Base-by-base conservation (phyloP, 441 rosid species). In the Bruguiera hainesii region DNA sequence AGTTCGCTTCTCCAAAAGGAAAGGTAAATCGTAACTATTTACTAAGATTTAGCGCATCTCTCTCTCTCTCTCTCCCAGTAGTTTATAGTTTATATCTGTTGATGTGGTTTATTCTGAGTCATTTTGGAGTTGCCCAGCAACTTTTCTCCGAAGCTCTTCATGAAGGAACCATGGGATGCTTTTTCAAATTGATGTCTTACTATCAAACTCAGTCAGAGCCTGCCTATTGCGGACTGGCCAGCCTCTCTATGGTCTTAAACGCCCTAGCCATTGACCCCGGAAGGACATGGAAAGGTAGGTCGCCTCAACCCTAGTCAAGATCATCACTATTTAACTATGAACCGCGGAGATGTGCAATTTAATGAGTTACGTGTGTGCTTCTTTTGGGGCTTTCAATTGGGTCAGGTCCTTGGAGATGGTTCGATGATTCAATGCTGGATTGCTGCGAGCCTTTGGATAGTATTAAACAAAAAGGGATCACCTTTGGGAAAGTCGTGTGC, bases 191-290 rank as follows among this genome's bases (percentile, higher is more conserved):
- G 68, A 76, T 82, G 28, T 82, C 84, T 0, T 80, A 71, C 68
- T 80, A 71, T 67, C 86, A 84, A 56, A 84, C 84, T 5, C 88
- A 84, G 29, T 84, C 88, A 11, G 85, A 84, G 74, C 88, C 88
- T 15, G 88, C 85, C 0, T 80, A 68, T 66, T 84, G 83, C 55
- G 88, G 85, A 31, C 77, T 78, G 31, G 85, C 83, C 50, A 78
- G 71, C 46, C 77, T 84, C 18, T 53, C 84, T 15, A 67, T 76
- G 68, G 86, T 82, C 68, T 70, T 84, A 71, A 82, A 84, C 69
- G 84, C 88, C 55, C 86, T 82, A 1, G 71, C 84, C 7, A 76
- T 81, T 5, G 84, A 84, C 56, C 88, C 85, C 49, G 61, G 74
- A 58, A 76, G 80, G 72, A 75, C 69, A 63, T 76, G 83, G 84